Evolutionary conservation across 805 yeast genomes (phyloP).

Genomic region (Candida broadrunensis): DNA sequence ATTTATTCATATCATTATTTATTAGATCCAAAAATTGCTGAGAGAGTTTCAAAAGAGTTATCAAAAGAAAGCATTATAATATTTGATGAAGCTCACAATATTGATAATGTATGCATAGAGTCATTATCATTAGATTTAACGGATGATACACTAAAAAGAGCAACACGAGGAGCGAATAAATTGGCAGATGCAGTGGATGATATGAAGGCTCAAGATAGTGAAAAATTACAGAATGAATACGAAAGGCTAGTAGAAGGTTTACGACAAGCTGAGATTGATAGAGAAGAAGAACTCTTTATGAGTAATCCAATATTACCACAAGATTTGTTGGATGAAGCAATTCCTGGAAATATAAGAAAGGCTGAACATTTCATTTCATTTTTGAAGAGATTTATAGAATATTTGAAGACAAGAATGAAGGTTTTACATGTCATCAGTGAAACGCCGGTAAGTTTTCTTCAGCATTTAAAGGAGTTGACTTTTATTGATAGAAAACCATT

Average conservation of each 20-base stretch:
- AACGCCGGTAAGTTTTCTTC: constrained; percentile 89
- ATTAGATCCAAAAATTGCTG: constrained; percentile 95
- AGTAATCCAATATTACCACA: constrained; percentile 84
- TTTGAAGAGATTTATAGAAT: constrained; percentile 87
- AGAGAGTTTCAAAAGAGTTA: constrained; percentile 86
- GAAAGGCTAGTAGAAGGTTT: constrained; percentile 88
- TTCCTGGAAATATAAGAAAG: constrained; percentile 95
- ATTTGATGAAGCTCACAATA: constrained; percentile 98
- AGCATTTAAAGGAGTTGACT: constrained; percentile 89
- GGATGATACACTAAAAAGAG: constrained; percentile 81
- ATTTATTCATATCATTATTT: constrained; percentile 96
- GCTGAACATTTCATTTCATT: constrained; percentile 97
- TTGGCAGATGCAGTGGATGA: constrained; percentile 80
- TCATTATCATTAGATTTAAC: constrained; percentile 89
- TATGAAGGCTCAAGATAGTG: constrained; percentile 78
- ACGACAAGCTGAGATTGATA: constrained; percentile 70
- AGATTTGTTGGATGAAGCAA: constrained; percentile 85
- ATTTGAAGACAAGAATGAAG: constrained; percentile 95
- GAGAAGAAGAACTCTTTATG: constrained; percentile 67
- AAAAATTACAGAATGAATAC: constrained; percentile 84
- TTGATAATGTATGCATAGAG: constrained; percentile 97
- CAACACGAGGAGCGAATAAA: constrained; percentile 81
- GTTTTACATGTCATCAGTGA: constrained; percentile 97
- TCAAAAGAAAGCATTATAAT: constrained; percentile 92
- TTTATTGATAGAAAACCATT: constrained; percentile 91